Evolutionary conservation across 2,329 filamentous ascomycete species (phyloP), one percentile per base, ranked within the genome.

Genomic region (Colletotrichum higginsianum): DNA sequence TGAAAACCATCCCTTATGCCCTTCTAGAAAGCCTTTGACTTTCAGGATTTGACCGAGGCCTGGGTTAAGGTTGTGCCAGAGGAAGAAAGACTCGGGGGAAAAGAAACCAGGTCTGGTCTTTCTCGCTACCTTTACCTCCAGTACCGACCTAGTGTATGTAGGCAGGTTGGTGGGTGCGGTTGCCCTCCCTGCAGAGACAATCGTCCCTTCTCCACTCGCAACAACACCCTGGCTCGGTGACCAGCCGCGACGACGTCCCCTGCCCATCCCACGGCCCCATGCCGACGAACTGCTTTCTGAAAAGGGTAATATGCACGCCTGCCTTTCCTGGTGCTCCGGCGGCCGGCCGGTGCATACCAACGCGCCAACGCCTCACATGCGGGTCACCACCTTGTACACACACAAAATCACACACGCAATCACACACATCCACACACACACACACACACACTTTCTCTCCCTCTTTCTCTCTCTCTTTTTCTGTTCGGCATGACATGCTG

Each of bases 211-310:
- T 15, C 35, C 26, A 50, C 3, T 42, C n/a, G 13, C 46, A 8
- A 50, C n/a, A 26, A n/a, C 57, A 38, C 66, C 57, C 55, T 52
- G 65, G 65, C 50, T 68, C 52, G 68, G 64, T 49, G 58, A 26
- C 52, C 65, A 62, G 56, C 68, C 52, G 67, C 50, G 47, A 8
- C 38, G 49, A 53, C 23, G 63, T 67, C 44, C 63, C 58, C 44
- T 35, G 30, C 42, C 63, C 49, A 46, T 61, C 11, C 50, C 18
- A 26, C 50, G 42, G 49, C 47, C 35, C 35, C 57, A 46, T 62
- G 60, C 64, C 21, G 53, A 61, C 69, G 65, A 69, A 60, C 65
- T 71, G 68, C 68, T 68, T 66, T 26, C 65, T 67, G 52, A 62
- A 71, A 60, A 13, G 50, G 68, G 68, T 40, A 71, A 71, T 60